These are phyloP conservation scores for Pulveroboletus frians DNA, from an alignment of 768 basidiomycete genomes.

Conservation along the genomic window DNA sequence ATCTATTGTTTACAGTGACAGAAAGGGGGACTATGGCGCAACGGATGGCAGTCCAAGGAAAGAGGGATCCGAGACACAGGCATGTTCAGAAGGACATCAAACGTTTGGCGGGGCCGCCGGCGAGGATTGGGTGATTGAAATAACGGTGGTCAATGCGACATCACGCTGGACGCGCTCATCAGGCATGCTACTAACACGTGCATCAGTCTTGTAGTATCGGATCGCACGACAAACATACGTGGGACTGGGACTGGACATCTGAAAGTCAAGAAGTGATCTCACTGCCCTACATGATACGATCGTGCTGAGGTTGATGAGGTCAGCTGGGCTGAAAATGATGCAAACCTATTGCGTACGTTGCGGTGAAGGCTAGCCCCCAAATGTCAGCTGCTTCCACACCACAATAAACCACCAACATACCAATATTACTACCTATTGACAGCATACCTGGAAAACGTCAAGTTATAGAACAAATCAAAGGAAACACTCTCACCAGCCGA, in stretches of 20 bases:
- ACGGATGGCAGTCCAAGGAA: background rate
- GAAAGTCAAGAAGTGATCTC: background rate
- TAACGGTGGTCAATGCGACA: background rate
- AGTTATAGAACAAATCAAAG: background rate
- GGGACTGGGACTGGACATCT: background rate
- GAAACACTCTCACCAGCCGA: background rate
- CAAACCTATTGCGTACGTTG: background rate
- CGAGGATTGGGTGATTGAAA: background rate
- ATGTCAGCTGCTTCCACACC: background rate
- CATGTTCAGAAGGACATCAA: too few species aligned
- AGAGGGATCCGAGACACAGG: too few species aligned
- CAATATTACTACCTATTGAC: background rate
- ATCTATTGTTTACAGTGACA: too few species aligned
- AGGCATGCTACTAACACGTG: background rate
- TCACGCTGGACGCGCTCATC: background rate
- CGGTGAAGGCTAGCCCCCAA: background rate
- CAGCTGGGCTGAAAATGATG: too few species aligned
- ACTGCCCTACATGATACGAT: background rate
- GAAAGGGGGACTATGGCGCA: background rate
- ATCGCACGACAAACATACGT: background rate
- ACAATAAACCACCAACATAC: background rate
- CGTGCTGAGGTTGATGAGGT: background rate
- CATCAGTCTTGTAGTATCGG: too few species aligned
- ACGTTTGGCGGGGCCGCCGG: background rate
- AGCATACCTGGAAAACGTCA: slow-evolving; percentile 1